These are phyloP conservation scores for Pestalotiopsis sp. DNA, from an alignment of 2,329 filamentous ascomycete genomes.

Conservation along the genomic window DNA sequence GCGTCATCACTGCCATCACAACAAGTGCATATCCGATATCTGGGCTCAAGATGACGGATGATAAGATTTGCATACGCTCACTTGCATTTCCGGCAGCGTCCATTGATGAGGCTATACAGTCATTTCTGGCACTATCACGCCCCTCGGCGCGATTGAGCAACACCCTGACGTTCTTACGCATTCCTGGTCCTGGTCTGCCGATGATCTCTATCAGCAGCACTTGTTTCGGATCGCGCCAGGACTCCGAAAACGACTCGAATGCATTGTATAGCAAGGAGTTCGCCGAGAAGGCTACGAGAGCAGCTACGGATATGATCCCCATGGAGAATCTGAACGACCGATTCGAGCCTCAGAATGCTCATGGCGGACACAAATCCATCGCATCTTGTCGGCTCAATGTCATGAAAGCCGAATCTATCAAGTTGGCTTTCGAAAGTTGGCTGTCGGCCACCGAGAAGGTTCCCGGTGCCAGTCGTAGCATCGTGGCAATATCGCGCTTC, in stretches of 20 bases:
- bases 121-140: not conserved
- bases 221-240: not conserved
- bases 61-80: not conserved
- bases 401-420: not conserved
- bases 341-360: not conserved
- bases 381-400: not conserved
- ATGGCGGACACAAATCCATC: constrained; percentile 1
- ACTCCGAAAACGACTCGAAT: not conserved
- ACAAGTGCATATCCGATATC: constrained; percentile 18
- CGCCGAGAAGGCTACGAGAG: not conserved
- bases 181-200: not conserved
- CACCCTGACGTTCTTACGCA: not conserved
- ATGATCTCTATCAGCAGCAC: not conserved
- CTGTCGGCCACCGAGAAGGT: not conserved
- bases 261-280: not conserved
- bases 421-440: not conserved
- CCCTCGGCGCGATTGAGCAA: not conserved
- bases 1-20: constrained; percentile 12
- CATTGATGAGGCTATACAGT: not conserved
- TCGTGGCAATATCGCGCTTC: not conserved
- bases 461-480: not conserved
- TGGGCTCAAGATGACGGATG: constrained; percentile 3
- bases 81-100: not conserved
- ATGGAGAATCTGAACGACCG: not conserved
- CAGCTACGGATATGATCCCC: not conserved